Conservation (phyloP, 352 stramenopile genomes). For the Thraustochytrium striatum region DNA sequence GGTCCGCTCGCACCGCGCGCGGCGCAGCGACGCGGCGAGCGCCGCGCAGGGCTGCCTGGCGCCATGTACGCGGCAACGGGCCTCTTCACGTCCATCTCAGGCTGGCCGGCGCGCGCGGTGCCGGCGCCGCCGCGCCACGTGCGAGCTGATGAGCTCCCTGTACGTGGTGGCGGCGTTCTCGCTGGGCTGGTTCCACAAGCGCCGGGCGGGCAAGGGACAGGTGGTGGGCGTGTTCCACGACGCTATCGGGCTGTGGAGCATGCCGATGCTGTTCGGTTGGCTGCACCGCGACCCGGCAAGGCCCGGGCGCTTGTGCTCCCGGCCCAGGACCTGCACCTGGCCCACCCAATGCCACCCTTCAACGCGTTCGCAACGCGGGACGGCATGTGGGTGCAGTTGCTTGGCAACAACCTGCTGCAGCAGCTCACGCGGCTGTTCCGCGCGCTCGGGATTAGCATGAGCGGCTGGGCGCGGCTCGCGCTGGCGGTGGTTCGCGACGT, state of each 20-base stretch:
- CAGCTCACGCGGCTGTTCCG: constrained; percentile 1
- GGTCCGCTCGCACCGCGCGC: background rate
- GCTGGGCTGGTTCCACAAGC: constrained; percentile 21
- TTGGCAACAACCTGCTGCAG: background rate
- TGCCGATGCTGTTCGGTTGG: background rate
- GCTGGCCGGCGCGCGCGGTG: background rate
- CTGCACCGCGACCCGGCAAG: background rate
- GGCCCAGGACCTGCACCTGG: background rate
- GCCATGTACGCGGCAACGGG: constrained; percentile 1
- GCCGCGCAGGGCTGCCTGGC: background rate
- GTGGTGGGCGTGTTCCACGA: constrained; percentile 19
- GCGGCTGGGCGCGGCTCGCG: background rate
- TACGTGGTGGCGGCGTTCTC: background rate
- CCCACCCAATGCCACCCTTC: background rate
- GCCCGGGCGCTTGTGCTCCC: background rate
- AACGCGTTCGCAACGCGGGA: background rate
- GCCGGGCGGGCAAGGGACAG: constrained; percentile 8
- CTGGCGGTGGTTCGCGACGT: background rate
- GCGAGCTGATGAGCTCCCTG: constrained; percentile 4
- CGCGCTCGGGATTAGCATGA: background rate
- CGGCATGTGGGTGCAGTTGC: constrained; percentile 30
- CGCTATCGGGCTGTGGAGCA: constrained; percentile 5
- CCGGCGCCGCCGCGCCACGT: background rate
- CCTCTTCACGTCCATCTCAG: background rate
- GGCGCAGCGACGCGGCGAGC: background rate